Evolutionary conservation across 306 rosid genomes (phyloP), one percentile per base, ranked within the genome.

Genomic region (Begonia loranthoides): DNA sequence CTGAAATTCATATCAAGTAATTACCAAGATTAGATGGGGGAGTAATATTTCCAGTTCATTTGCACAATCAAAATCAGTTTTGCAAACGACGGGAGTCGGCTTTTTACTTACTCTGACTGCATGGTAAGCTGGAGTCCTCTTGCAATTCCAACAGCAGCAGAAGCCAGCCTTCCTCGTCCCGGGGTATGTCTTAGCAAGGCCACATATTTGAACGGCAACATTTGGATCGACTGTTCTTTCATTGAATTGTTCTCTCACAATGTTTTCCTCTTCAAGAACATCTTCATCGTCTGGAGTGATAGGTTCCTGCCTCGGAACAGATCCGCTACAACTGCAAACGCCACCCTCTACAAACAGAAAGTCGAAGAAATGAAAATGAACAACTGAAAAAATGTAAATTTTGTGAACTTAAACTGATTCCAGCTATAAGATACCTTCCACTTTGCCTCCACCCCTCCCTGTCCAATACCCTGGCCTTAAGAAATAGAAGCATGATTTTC

Each of bases 181-280:
- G 13, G 95, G 83, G 68, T 79, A 84, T 43, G 84, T 82, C 80
- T 84, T 89, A 10, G 40, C 61, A 68, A 89, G 86, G 66, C 95
- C 94, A 52, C 76, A 73, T 59, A 85, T 68, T 70, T 84, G 97
- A 73, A 89, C 97, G 17, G 94, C 83, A 56, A 84, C 61, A 59
- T 77, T 73, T 47, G 68, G 38, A 19, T 77, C 83, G 16, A 75
- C 53, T 47, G 53, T 46, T 14, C 79, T 70, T 55, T 79, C 75
- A 9, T 17, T 52, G 49, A 52, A 47, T 72, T 76, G 79, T 60
- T 64, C 66, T 62, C 65, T 84, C 16, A 89, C 93, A 22, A 54
- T 36, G 59, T 64, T 82, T 80, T 82, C 95, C 73, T 89, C 97
- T 68, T 79, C 76, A 53, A 67, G 75, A 45, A 89, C 97, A 73